Conservation (phyloP, 441 rosid genomes). For the Corymbia calophylla region DNA sequence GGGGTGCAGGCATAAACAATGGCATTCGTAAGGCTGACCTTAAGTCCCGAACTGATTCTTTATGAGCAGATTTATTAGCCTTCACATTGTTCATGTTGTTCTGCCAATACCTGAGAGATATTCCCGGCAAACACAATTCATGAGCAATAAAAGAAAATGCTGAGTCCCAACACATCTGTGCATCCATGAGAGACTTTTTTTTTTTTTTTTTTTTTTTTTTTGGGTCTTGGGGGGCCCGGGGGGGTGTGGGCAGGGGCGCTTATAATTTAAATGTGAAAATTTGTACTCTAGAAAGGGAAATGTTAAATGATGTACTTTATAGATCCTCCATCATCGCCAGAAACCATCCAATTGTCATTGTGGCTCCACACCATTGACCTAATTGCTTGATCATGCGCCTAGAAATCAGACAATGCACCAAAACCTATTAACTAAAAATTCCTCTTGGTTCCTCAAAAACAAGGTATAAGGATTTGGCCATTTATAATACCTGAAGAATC, state of each 20-base stretch:
- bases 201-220: not conserved
- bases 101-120: conserved; percentile 81
- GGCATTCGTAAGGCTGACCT: conserved; percentile 32
- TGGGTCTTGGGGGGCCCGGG: too few species aligned
- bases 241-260: not conserved
- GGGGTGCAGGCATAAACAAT: not conserved
- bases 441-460: not conserved
- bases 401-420: conserved; percentile 10
- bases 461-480: not conserved
- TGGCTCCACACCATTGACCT: conserved; percentile 98
- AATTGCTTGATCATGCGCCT: conserved; percentile 99
- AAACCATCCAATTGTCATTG: conserved; percentile 96
- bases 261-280: not conserved
- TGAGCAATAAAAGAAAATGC: not conserved
- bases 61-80: conserved; percentile 92
- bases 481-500: conserved; percentile 76
- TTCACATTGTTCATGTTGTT: conserved; percentile 97
- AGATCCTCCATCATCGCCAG: conserved; percentile 97
- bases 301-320: conserved; percentile 47
- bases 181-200: not conserved
- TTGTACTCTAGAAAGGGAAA: not conserved
- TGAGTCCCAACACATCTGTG: not conserved
- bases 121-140: not conserved
- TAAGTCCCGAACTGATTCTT: conserved; percentile 88
- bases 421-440: not conserved